These are phyloP conservation scores for Colletotrichum zoysiae DNA, from an alignment of 2,329 filamentous ascomycete species.

Conservation along the genomic window DNA sequence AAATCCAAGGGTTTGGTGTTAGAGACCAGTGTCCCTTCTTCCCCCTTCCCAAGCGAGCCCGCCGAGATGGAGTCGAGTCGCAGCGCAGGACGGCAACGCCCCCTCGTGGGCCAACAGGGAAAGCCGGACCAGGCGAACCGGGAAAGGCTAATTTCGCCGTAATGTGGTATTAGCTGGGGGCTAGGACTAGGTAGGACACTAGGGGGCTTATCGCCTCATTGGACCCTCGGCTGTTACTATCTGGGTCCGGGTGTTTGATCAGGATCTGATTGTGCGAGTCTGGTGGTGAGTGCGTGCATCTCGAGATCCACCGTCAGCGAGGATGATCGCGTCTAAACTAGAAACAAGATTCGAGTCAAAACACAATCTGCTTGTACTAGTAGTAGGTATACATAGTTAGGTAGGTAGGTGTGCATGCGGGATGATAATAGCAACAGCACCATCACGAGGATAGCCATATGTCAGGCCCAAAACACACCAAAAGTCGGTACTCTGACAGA, in stretches of 20 bases:
- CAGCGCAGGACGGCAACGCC: slow-evolving; percentile 14
- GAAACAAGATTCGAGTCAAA: not conserved
- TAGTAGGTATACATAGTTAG: too few species aligned
- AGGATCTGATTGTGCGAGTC: not conserved
- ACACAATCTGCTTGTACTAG: not conserved
- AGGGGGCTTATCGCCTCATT: slow-evolving; percentile 21
- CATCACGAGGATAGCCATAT: not conserved
- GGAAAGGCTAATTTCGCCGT: slow-evolving; percentile 39
- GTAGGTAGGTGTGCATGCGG: not conserved
- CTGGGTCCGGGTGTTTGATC: slow-evolving; percentile 7
- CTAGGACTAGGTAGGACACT: slow-evolving; percentile 1
- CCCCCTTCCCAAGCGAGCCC: not conserved
- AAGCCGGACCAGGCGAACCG: slow-evolving; percentile 29
- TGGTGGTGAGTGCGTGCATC: not conserved
- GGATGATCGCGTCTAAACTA: not conserved
- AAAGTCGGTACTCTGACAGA: slow-evolving; percentile 8
- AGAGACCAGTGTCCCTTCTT: slow-evolving; percentile 20
- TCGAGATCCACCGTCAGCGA: not conserved
- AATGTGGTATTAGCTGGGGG: slow-evolving; percentile 15
- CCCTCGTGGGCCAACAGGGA: slow-evolving; percentile 23
- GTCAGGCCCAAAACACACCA: not conserved
- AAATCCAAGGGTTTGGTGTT: slow-evolving; percentile 29
- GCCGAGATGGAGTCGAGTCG: slow-evolving; percentile 31
- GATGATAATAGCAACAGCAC: too few species aligned
- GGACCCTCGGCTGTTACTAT: slow-evolving; percentile 20